phyloP scores from a whole-genome alignment of 495 filamentous ascomycete genomes.

The Cercophora newfieldiana region DNA sequence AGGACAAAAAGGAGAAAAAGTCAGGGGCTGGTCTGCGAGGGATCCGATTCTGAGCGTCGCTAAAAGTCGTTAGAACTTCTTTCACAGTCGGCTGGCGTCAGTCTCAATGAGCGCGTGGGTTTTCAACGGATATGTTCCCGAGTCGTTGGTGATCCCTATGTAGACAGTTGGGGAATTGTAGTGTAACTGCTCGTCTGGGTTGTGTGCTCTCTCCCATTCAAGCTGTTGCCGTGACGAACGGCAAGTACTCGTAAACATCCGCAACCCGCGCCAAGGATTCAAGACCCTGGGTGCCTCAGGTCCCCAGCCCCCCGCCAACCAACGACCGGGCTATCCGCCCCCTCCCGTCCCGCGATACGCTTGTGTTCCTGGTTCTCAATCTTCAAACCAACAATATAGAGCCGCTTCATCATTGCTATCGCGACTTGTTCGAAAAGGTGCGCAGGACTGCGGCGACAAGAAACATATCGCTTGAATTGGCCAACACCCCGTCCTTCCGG shows the following conservation, averaged over 20 bases:
- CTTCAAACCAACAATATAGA: neutral
- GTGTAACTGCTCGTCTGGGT: neutral
- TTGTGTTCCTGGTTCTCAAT: conserved; percentile 1
- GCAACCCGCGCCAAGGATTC: neutral
- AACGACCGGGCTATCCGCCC: neutral
- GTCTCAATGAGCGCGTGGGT: neutral
- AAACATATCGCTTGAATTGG: neutral
- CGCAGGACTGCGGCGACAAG: neutral
- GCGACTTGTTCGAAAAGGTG: neutral
- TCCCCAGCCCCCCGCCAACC: conserved; percentile 5
- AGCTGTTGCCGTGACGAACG: neutral
- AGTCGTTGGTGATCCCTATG: neutral
- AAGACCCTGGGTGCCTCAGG: neutral
- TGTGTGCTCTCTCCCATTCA: no score
- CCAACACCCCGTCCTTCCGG: neutral
- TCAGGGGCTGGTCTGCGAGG: conserved; percentile 46
- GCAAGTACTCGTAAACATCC: neutral
- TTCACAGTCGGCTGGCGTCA: neutral
- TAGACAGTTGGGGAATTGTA: neutral
- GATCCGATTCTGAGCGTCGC: conserved; percentile 53
- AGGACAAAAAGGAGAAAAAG: conserved; percentile 56
- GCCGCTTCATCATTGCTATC: neutral
- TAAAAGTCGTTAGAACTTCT: neutral
- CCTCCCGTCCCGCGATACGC: neutral
- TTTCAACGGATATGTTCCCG: neutral